These are phyloP conservation scores for Aspergillus pseudoviridinutans DNA, from an alignment of 2,329 filamentous ascomycete genomes.

Conservation along the genomic window DNA sequence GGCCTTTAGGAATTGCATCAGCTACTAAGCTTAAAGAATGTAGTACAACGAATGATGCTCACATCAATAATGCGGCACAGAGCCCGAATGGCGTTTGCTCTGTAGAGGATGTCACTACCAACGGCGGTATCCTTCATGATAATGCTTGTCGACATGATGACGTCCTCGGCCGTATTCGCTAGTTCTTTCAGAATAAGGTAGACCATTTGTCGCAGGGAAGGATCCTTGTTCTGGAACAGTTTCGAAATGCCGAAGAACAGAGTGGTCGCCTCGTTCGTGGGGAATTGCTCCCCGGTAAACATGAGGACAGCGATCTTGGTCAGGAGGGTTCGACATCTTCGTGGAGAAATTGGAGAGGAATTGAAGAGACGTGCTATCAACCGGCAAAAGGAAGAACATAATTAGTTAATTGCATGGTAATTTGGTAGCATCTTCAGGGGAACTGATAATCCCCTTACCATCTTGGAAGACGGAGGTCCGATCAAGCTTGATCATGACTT, in stretches of 20 bases:
- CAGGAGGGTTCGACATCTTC: slow-evolving; percentile 93
- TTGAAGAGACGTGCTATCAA: slow-evolving; percentile 87
- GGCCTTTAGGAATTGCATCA: slow-evolving; percentile 51
- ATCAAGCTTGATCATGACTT: slow-evolving; percentile 92
- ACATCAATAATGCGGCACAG: slow-evolving; percentile 96
- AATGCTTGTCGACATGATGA: slow-evolving; percentile 99
- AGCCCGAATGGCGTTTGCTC: slow-evolving; percentile 92
- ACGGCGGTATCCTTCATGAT: slow-evolving; percentile 99
- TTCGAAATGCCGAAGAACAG: slow-evolving; percentile 99
- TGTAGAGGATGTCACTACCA: slow-evolving; percentile 87
- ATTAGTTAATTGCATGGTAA: slow-evolving; percentile 17
- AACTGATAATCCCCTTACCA: slow-evolving; percentile 56
- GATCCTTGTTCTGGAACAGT: slow-evolving; percentile 99
- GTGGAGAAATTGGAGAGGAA: slow-evolving; percentile 90
- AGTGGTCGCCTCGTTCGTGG: slow-evolving; percentile 92
- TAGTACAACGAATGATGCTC: slow-evolving; percentile 34
- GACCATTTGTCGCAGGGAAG: slow-evolving; percentile 96
- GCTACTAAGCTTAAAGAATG: background rate
- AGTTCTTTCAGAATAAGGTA: slow-evolving; percentile 98
- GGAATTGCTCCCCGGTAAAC: slow-evolving; percentile 96
- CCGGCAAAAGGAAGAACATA: slow-evolving; percentile 1
- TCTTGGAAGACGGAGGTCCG: slow-evolving; percentile 98
- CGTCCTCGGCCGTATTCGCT: slow-evolving; percentile 90
- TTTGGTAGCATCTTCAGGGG: slow-evolving; percentile 16
- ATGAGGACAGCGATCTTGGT: slow-evolving; percentile 96